Conservation (phyloP, 108 stramenopile species). For the Skeletonema grethae region DNA sequence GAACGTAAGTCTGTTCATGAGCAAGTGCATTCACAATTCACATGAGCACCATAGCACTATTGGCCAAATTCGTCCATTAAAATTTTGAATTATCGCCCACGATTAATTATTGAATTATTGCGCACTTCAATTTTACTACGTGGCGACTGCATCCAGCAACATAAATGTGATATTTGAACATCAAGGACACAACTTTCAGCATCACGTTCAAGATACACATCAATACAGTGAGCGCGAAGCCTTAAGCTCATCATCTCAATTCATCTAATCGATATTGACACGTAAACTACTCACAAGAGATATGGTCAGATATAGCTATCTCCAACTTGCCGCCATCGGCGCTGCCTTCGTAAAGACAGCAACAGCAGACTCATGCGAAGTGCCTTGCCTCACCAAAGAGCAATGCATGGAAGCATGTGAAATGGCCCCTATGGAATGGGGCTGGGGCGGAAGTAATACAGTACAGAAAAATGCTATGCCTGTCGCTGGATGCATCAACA, state of each 20-base stretch:
- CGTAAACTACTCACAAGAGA: background rate
- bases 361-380: background rate
- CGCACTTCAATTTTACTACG: too few species aligned
- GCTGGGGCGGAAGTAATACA: background rate
- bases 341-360: background rate
- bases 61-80: too few species aligned
- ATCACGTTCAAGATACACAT: background rate
- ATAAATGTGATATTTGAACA: background rate
- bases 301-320: background rate
- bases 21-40: too few species aligned
- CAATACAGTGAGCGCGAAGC: too few species aligned
- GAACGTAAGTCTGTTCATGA: too few species aligned
- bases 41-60: too few species aligned
- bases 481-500: background rate
- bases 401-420: background rate
- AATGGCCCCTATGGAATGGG: background rate
- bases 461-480: background rate
- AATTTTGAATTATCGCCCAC: too few species aligned
- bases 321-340: constrained; percentile 5
- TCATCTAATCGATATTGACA: background rate
- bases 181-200: background rate
- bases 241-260: background rate
- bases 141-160: too few species aligned
- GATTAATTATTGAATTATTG: too few species aligned
- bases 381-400: background rate